A percentile compares a stretch with the other conserved stretches of the same genome.
Conservation (phyloP, 306 rosid species). For the Prunus campanulata region DNA sequence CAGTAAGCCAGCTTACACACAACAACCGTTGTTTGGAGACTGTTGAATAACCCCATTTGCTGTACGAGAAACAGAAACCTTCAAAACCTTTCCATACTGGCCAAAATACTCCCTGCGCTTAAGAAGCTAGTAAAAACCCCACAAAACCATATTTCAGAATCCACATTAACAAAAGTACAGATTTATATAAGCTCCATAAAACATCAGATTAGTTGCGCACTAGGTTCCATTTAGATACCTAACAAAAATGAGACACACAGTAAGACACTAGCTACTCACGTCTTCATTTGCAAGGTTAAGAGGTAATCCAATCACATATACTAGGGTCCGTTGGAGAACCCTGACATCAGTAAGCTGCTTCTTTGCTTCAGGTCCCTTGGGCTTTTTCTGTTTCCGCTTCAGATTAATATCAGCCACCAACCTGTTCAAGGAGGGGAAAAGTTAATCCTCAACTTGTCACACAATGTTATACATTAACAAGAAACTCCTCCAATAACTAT, state of each 20-base stretch:
- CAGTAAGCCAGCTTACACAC: slow-evolving; percentile 69
- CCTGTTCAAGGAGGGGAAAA: slow-evolving; percentile 26
- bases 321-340: slow-evolving; percentile 90
- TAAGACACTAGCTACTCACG: slow-evolving; percentile 35
- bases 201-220: neutral
- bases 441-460: neutral
- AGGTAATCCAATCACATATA: slow-evolving; percentile 83
- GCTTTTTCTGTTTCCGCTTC: slow-evolving; percentile 68
- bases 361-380: slow-evolving; percentile 73
- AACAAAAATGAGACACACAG: slow-evolving; percentile 8
- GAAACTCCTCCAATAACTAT: neutral
- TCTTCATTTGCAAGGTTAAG: slow-evolving; percentile 77
- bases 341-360: slow-evolving; percentile 94
- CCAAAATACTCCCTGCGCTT: slow-evolving; percentile 86
- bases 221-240: neutral
- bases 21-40: slow-evolving; percentile 87
- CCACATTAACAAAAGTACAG: neutral
- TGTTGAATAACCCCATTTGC: slow-evolving; percentile 91
- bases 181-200: neutral
- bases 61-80: slow-evolving; percentile 92
- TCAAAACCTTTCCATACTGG: slow-evolving; percentile 93
- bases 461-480: neutral
- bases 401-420: slow-evolving; percentile 60
- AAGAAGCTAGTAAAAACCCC: slow-evolving; percentile 52
- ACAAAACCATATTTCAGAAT: neutral